Evolutionary conservation across 2,329 filamentous ascomycete species (phyloP).

Genomic region (Beauveria medogensis): DNA sequence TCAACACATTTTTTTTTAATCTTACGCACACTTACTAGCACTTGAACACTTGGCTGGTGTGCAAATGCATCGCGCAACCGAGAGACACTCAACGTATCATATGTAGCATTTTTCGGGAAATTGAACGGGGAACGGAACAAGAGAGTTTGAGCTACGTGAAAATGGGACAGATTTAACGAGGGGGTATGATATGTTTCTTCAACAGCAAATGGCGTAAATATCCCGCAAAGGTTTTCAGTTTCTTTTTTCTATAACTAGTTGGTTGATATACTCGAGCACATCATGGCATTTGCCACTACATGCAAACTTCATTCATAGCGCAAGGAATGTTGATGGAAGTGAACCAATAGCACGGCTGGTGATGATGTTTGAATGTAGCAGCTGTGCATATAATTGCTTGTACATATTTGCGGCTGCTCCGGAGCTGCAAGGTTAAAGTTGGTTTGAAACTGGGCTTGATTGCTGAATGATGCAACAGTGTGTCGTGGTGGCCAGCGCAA

Average conservation of each 20-base stretch:
- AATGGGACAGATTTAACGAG: neutral
- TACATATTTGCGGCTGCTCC: no score
- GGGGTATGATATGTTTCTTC: slow-evolving; percentile 4
- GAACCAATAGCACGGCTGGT: neutral
- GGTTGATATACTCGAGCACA: neutral
- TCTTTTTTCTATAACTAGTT: neutral
- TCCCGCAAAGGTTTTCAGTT: slow-evolving; percentile 3
- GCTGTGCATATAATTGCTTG: no score
- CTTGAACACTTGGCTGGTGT: neutral
- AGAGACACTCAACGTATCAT: slow-evolving; percentile 4
- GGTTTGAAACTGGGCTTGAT: no score
- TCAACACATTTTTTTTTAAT: neutral
- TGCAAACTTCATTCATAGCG: neutral
- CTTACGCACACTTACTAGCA: neutral
- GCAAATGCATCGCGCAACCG: neutral
- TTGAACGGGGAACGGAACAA: neutral
- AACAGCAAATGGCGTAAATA: slow-evolving; percentile 9
- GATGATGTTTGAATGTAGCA: neutral
- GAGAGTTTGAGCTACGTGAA: neutral
- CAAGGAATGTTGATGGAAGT: neutral
- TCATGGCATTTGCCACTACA: neutral
- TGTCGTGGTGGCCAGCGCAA: no score
- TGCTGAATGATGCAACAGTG: no score
- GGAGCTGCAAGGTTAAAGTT: no score
- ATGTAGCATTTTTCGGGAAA: neutral